phyloP scores from a whole-genome alignment of 1,284 basidiomycete genomes.

The Serendipita sp. region DNA sequence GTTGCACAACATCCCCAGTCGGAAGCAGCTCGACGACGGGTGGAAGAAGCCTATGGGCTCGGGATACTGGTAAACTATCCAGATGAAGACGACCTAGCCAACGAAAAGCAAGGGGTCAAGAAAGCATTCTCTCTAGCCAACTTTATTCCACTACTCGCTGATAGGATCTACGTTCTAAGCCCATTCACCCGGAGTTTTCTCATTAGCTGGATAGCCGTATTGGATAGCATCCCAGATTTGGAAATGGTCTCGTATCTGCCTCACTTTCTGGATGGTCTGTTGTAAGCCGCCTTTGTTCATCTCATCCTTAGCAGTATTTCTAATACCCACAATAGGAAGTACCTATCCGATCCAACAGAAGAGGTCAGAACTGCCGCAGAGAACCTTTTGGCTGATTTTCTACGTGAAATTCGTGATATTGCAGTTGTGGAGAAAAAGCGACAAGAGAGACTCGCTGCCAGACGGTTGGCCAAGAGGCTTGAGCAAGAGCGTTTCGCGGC shows the following conservation, averaged over 20 bases:
- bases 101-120: constrained; percentile 23
- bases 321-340: constrained; percentile 45
- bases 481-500: background rate
- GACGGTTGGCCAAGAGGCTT: background rate
- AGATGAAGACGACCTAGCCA: constrained; percentile 32
- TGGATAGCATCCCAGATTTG: constrained; percentile 93
- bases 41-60: constrained; percentile 27
- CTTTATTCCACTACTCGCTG: constrained; percentile 87
- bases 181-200: constrained; percentile 95
- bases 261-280: constrained; percentile 83
- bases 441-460: constrained; percentile 36
- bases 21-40: constrained; percentile 39
- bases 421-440: constrained; percentile 53
- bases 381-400: constrained; percentile 80
- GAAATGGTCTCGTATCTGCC: constrained; percentile 91
- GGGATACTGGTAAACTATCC: constrained; percentile 54
- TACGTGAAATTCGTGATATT: constrained; percentile 83
- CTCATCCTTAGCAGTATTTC: constrained; percentile 11
- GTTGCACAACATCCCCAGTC: constrained; percentile 79
- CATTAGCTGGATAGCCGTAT: constrained; percentile 89
- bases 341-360: constrained; percentile 87
- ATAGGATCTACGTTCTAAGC: constrained; percentile 88
- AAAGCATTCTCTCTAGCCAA: constrained; percentile 87
- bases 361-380: constrained; percentile 90
- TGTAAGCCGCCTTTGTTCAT: constrained; percentile 39